These are phyloP conservation scores for Melocanna baccifera DNA, from an alignment of 176 grass and related monocot genomes.

Conservation along the genomic window DNA sequence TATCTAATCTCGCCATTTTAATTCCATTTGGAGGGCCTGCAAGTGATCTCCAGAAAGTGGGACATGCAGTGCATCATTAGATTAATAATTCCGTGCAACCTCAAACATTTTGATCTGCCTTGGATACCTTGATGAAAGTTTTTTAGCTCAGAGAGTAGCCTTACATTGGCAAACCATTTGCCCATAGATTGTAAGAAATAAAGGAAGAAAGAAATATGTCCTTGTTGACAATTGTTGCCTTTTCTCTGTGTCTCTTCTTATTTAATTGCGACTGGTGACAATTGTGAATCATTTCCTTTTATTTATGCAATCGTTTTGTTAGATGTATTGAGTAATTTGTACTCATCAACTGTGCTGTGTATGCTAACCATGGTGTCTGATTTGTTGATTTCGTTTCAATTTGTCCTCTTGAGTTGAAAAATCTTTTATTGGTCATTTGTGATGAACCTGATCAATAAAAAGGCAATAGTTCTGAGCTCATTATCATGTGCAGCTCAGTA, in stretches of 20 bases:
- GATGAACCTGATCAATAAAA: not conserved
- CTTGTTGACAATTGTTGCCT: conserved; percentile 9
- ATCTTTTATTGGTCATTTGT: not conserved
- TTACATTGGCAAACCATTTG: conserved; percentile 44
- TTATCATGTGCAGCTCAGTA: not conserved
- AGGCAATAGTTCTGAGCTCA: not conserved
- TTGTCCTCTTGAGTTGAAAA: not conserved
- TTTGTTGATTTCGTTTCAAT: not conserved
- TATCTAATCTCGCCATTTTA: conserved; percentile 48
- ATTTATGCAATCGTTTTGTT: conserved; percentile 12
- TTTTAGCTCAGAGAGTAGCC: conserved; percentile 39
- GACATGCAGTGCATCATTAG: conserved; percentile 40
- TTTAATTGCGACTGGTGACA: not conserved
- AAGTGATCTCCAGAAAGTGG: conserved; percentile 39
- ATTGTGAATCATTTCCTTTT: conserved; percentile 16
- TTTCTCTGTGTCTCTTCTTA: not conserved
- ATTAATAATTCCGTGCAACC: conserved; percentile 47
- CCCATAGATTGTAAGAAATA: conserved; percentile 50
- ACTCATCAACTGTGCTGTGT: not conserved
- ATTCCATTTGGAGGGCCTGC: conserved; percentile 43
- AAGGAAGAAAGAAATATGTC: conserved; percentile 44
- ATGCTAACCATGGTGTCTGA: not conserved
- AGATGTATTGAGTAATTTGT: not conserved
- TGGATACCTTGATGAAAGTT: conserved; percentile 37
- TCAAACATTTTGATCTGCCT: conserved; percentile 41